Conservation (phyloP, 345 rosid genomes). For the Bretschneidera sinensis region DNA sequence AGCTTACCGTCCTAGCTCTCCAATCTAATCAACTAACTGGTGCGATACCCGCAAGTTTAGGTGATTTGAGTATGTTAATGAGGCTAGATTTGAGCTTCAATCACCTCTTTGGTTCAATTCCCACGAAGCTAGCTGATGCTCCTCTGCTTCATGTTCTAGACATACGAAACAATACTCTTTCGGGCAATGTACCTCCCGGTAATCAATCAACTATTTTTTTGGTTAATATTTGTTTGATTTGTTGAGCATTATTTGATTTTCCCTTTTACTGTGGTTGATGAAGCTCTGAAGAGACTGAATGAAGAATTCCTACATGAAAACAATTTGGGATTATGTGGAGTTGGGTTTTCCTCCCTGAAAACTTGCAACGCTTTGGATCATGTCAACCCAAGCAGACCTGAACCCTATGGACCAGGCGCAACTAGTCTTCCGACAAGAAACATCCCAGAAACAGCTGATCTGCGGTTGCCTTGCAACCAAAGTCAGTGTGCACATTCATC, state of each 20-base stretch:
- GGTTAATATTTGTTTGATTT: background rate
- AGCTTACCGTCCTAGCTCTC: conserved; percentile 70
- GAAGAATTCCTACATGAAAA: conserved; percentile 62
- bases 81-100: conserved; percentile 82
- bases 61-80: conserved; percentile 52
- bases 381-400: conserved; percentile 37
- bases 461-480: conserved; percentile 51
- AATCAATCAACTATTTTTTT: conserved; percentile 15
- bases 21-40: conserved; percentile 78
- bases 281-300: conserved; percentile 66
- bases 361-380: conserved; percentile 46
- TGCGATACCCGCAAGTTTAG: conserved; percentile 91
- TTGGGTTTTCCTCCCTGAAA: conserved; percentile 44
- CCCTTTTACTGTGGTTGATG: conserved; percentile 6
- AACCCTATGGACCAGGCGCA: conserved; percentile 45
- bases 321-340: conserved; percentile 74
- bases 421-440: conserved; percentile 37
- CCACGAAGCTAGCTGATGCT: conserved; percentile 55
- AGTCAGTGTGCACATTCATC: conserved; percentile 40
- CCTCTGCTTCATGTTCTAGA: conserved; percentile 63
- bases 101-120: conserved; percentile 79
- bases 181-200: conserved; percentile 91
- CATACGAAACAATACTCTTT: conserved; percentile 71
- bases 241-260: background rate
- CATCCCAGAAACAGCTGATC: conserved; percentile 76